phyloP scores from a whole-genome alignment of 441 rosid species.

The Jatropha multifida region DNA sequence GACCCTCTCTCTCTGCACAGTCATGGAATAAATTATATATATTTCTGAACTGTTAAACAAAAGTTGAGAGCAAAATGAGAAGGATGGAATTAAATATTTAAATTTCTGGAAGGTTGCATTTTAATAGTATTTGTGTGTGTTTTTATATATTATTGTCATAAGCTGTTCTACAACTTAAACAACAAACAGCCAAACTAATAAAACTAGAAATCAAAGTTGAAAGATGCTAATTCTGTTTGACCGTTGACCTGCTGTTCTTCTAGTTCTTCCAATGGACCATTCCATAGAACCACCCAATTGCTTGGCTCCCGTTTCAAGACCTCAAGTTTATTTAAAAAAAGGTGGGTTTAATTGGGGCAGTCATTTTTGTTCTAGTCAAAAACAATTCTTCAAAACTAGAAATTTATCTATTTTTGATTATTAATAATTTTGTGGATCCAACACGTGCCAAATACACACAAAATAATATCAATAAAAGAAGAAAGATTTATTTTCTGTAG shows the following conservation, averaged over 20 bases:
- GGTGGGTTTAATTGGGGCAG: neutral
- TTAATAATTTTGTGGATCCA: neutral
- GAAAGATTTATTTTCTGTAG: neutral
- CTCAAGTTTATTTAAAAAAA: neutral
- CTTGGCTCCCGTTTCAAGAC: conserved; percentile 14
- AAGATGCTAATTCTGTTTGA: neutral
- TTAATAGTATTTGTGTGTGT: neutral
- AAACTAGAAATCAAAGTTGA: neutral
- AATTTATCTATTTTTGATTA: neutral
- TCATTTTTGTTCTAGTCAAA: conserved; percentile 9
- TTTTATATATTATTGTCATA: neutral
- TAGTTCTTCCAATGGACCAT: neutral
- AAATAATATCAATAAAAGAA: neutral
- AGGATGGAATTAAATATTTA: neutral
- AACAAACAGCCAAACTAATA: neutral
- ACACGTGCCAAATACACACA: neutral
- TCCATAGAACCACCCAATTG: neutral
- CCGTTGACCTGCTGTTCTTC: neutral
- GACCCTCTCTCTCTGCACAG: neutral
- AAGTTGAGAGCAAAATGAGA: conserved; percentile 3
- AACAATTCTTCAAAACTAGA: neutral
- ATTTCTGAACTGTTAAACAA: too few species aligned
- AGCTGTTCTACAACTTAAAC: conserved; percentile 7
- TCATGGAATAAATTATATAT: neutral
- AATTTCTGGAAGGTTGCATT: neutral